Evolutionary conservation across 2,329 filamentous ascomycete species (phyloP).

Genomic region (Chalaropsis thielavioides): DNA sequence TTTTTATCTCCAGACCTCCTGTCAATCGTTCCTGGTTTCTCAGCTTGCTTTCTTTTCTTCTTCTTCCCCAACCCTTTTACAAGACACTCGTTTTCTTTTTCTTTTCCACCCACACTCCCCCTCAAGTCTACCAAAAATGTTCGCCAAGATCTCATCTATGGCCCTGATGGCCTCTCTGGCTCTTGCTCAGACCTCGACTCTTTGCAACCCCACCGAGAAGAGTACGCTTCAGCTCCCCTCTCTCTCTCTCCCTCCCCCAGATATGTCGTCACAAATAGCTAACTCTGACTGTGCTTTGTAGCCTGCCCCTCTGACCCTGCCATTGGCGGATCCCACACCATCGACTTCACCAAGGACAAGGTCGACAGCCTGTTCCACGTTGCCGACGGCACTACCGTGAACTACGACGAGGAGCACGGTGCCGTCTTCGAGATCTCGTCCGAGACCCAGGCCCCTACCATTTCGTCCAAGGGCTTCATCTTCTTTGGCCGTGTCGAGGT

Average conservation of each 20-base stretch:
- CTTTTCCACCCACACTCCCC: not conserved
- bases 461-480: conserved; percentile 72
- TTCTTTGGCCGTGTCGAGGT: conserved; percentile 89
- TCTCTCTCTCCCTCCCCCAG: rapidly evolving
- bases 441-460: conserved; percentile 53
- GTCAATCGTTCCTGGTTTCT: conserved; percentile 7
- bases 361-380: conserved; percentile 40
- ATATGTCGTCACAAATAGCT: not conserved
- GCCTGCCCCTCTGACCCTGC: conserved; percentile 63
- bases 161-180: conserved; percentile 37
- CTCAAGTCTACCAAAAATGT: conserved; percentile 18
- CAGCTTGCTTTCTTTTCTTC: not conserved
- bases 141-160: conserved; percentile 31
- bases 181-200: conserved; percentile 42
- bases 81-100: conserved; percentile 4
- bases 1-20: not conserved
- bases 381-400: conserved; percentile 34
- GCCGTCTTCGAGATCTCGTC: conserved; percentile 53
- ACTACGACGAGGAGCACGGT: conserved; percentile 33
- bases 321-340: conserved; percentile 45
- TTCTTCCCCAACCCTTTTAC: not conserved
- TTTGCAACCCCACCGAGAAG: conserved; percentile 40
- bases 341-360: conserved; percentile 63
- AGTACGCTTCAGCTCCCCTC: conserved; percentile 24
- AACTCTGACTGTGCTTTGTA: conserved; percentile 20